Percentiles rank a stretch among this genome's conserved stretches.
These are phyloP conservation scores for Ganoderma leucocontextum DNA, from an alignment of 1,284 basidiomycete species.

Conservation along the genomic window DNA sequence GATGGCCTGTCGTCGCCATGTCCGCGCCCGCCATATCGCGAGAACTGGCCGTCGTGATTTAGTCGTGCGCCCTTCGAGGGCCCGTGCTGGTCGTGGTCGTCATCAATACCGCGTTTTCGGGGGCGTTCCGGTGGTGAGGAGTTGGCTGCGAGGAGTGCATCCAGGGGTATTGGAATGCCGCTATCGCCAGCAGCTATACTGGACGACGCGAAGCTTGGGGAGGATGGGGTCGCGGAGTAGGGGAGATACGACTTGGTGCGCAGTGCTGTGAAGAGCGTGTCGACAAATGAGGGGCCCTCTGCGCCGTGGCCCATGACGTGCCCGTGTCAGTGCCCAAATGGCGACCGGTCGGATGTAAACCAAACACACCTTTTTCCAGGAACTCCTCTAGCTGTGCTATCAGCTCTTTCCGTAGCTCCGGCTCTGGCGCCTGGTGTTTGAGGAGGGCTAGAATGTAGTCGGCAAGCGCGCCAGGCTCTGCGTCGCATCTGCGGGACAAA, in stretches of 20 bases:
- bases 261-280: conserved; percentile 84
- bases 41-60: conserved; percentile 66
- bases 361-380: conserved; percentile 80
- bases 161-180: conserved; percentile 82
- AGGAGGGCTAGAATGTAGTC: conserved; percentile 96
- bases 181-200: conserved; percentile 48
- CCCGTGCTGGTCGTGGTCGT: conserved; percentile 66
- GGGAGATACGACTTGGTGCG: conserved; percentile 85
- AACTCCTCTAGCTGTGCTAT: conserved; percentile 88
- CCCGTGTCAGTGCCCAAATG: conserved; percentile 3
- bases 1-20: conserved; percentile 39
- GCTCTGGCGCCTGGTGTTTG: conserved; percentile 87
- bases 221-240: conserved; percentile 53
- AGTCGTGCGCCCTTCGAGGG: conserved; percentile 77
- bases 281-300: conserved; percentile 85
- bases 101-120: conserved; percentile 71
- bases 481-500: conserved; percentile 80
- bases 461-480: conserved; percentile 92
- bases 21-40: conserved; percentile 53
- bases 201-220: conserved; percentile 45
- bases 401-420: conserved; percentile 85
- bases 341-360: conserved; percentile 14
- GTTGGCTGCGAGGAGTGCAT: conserved; percentile 61
- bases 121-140: conserved; percentile 57
- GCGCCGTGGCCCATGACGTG: conserved; percentile 22